Evolutionary conservation across 106 monocot genomes (phyloP), one percentile per base, ranked within the genome.

Genomic region (Dendrobium catenatum): DNA sequence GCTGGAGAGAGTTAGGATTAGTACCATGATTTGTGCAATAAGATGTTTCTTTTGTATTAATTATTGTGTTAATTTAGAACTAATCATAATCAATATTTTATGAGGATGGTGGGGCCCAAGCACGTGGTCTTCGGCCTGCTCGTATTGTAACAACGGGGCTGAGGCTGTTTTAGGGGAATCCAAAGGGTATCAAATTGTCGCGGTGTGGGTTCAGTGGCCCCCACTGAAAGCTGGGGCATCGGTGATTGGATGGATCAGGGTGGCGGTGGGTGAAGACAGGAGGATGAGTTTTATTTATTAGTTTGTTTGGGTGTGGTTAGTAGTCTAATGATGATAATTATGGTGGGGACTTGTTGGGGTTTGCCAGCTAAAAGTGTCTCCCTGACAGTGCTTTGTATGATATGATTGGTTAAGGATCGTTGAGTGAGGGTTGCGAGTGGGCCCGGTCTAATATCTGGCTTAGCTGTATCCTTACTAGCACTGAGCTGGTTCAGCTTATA

Each of bases 1-100:
- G 27, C 5, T 37, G 72, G 15, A 4, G 33, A 72, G 64, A 22
- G 37, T 16, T 70, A 70, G 70, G 37, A 70, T 70, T 70, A 70
- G 70, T 70, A 4, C 29, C 37, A 33, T 70, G 33, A 70, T 70
- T 70, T 70, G 70, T 29, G 70, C 15, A 70, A 70, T 70, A 70
- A 37, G 37, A 13, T 37, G 15, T 24, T 33, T 9, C 13, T 70
- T 70, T 37, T 70, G 33, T 33, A 4, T 33, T 70, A 37, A 70
- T 70, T 24, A 66, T 22, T 66, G 24, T 26, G 9, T 18, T 72
- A 72, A 72, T 72, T 58, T 22, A 24, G n/a, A 66, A 66, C 9
- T 9, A 66, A 51, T 51, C 51, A 2, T 2, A 16, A 51, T 51
- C 3, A 51, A 51, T 13, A 56, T 19, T 19, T 15, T 15, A 0